These are phyloP conservation scores for Coprinellus aureogranulatus DNA, from an alignment of 768 basidiomycete genomes.

Conservation along the genomic window DNA sequence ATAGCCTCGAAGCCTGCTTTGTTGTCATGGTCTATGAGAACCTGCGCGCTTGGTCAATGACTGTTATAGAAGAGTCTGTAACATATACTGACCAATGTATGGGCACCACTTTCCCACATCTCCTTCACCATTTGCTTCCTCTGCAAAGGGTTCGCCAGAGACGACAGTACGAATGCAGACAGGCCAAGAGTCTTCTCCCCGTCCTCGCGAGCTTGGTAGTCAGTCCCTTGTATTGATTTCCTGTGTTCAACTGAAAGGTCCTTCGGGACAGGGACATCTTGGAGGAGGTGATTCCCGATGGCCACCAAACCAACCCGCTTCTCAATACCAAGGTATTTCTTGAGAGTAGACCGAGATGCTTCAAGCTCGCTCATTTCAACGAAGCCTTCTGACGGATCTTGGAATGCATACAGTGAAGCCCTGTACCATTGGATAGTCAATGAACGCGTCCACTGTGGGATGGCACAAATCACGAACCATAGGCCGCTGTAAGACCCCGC, in stretches of 20 bases:
- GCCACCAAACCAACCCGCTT: constrained; percentile 66
- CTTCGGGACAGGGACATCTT: constrained; percentile 45
- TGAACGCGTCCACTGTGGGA: constrained; percentile 3
- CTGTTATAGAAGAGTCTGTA: too few species aligned
- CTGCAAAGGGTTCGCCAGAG: constrained; percentile 57
- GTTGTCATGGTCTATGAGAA: constrained; percentile 84
- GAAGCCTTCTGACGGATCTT: constrained; percentile 27
- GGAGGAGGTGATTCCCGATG: constrained; percentile 64
- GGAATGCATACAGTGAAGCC: constrained; percentile 69
- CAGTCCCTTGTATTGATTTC: constrained; percentile 52
- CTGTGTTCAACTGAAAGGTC: constrained; percentile 50
- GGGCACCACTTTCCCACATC: constrained; percentile 91
- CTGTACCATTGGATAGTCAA: constrained; percentile 31
- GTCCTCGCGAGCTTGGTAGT: constrained; percentile 37
- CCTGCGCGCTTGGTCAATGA: constrained; percentile 50
- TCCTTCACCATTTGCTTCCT: constrained; percentile 70
- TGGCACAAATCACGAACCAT: constrained; percentile 50
- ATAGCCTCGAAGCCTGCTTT: constrained; percentile 73
- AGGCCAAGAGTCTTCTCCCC: constrained; percentile 64
- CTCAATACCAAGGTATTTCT: constrained; percentile 73
- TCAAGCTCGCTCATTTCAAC: constrained; percentile 31
- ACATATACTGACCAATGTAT: constrained; percentile 69
- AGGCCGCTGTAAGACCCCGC: constrained; percentile 78
- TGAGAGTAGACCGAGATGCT: constrained; percentile 50
- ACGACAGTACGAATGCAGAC: constrained; percentile 84